phyloP scores from a whole-genome alignment of 805 yeast genomes.

The Diddensiella santjacobensis region DNA sequence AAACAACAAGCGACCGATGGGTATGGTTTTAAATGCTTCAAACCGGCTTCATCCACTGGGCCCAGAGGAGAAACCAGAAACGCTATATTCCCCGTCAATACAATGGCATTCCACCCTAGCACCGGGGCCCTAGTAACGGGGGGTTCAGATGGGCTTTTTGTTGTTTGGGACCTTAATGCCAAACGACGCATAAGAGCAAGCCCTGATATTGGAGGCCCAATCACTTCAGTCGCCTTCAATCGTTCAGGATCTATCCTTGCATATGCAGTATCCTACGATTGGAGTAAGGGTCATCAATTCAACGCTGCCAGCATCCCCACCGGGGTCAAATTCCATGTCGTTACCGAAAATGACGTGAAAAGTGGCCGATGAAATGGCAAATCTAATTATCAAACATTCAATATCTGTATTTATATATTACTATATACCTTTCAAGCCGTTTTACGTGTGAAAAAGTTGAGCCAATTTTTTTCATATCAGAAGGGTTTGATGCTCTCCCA shows the following conservation, averaged over 20 bases:
- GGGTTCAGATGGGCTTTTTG: slow-evolving; percentile 66
- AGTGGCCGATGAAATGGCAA: too few relatives aligned
- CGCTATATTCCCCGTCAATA: slow-evolving; percentile 59
- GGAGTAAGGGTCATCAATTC: slow-evolving; percentile 78
- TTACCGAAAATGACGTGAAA: slow-evolving; percentile 81
- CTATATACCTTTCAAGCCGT: too few relatives aligned
- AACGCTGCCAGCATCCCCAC: slow-evolving; percentile 74
- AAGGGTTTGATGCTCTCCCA: too few relatives aligned
- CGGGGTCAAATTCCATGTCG: slow-evolving; percentile 75
- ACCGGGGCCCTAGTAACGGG: slow-evolving; percentile 69
- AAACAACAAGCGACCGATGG: slow-evolving; percentile 50
- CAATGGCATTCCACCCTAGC: slow-evolving; percentile 57
- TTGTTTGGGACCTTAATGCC: slow-evolving; percentile 88
- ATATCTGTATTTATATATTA: too few relatives aligned
- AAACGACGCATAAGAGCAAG: slow-evolving; percentile 82
- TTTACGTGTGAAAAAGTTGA: too few relatives aligned
- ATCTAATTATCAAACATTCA: too few relatives aligned
- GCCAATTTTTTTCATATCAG: too few relatives aligned
- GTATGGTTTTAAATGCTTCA: slow-evolving; percentile 91
- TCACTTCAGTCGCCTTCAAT: slow-evolving; percentile 77
- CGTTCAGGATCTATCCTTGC: slow-evolving; percentile 81
- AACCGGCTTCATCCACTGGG: slow-evolving; percentile 51
- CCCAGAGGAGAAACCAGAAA: slow-evolving; percentile 53
- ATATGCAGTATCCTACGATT: slow-evolving; percentile 88
- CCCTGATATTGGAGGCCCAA: slow-evolving; percentile 50